Evolutionary conservation across 352 stramenopile species (phyloP), one percentile per base, ranked within the genome.

Genomic region (Pythium plurisporium): DNA sequence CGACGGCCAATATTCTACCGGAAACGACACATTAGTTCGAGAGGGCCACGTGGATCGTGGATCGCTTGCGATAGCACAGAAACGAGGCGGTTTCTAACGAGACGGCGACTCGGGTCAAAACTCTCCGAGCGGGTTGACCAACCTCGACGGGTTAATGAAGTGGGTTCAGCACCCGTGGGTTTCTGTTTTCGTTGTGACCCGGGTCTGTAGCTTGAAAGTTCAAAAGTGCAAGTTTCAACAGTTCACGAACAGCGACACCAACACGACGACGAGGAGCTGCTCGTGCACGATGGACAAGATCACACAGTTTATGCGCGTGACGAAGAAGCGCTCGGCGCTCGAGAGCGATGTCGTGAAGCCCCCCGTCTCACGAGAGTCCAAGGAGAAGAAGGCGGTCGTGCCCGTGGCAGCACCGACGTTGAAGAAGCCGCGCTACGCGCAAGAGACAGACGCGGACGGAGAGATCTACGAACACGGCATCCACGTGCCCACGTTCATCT

Each of bases 231-330:
- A 44, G 30, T 44, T 23, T 38, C 5, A 41, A 54, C 41, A 34
- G 27, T 47, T 47, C 36, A 30, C 41, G 38, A 57, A 57, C 26
- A 23, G 30, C 25, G n/a, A 44, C 23, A 20, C 12, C 20, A 20
- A 41, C 36, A 36, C 26, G n/a, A n/a, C n/a, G n/a, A n/a, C n/a
- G n/a, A 47, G 23, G 5, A 65, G 19, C 31, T 40, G 9, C 34
- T 19, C 19, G 38, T 12, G 27, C 3, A 59, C 44, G 29, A 88
- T 86, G 78, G 60, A 71, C 26, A 86, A 84, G 69, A 86, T 89
- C 62, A 86, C 74, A 33, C 79, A 48, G 61, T 87, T 72, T 38
- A 85, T 89, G 79, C 79, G 76, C 59, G 70, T 79, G 31, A 83
- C 76, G n/a, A 87, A 87, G 70, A 67, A 70, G 62, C 67, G 55